Percentiles rank a stretch among this genome's conserved stretches.
Conservation (phyloP, 2,329 filamentous ascomycete genomes). For the Verticillium dahliae region DNA sequence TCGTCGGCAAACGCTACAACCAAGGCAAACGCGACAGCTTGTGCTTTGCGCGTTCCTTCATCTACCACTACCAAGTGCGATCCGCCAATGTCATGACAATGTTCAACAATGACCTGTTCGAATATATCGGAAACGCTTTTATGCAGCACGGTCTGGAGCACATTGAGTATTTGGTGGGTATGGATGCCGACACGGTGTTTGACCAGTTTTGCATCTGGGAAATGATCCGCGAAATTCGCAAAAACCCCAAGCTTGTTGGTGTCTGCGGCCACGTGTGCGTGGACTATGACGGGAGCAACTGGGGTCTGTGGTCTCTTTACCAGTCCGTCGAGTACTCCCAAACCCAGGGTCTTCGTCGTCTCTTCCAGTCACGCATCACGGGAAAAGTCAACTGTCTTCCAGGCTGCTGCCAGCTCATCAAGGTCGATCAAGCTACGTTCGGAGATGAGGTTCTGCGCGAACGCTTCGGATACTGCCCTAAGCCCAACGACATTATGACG, state of each 20-base stretch:
- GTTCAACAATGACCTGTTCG: conserved; percentile 37
- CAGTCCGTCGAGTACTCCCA: conserved; percentile 42
- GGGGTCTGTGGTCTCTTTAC: conserved; percentile 38
- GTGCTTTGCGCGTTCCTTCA: conserved; percentile 40
- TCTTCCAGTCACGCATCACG: conserved; percentile 41
- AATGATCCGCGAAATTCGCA: conserved; percentile 34
- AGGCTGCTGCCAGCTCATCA: conserved; percentile 43
- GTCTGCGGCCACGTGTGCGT: conserved; percentile 42
- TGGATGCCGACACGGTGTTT: conserved; percentile 43
- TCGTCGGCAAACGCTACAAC: conserved; percentile 42
- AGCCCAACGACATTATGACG: conserved; percentile 40
- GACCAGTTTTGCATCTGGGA: conserved; percentile 36
- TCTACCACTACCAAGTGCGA: conserved; percentile 40
- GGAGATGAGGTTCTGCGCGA: conserved; percentile 37
- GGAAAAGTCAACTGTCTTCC: conserved; percentile 43
- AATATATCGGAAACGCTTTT: conserved; percentile 30
- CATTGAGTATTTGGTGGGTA: conserved; percentile 35
- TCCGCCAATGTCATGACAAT: conserved; percentile 33
- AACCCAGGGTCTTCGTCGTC: conserved; percentile 37
- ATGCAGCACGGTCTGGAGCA: conserved; percentile 28
- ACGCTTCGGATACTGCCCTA: conserved; percentile 40
- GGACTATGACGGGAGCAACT: conserved; percentile 33
- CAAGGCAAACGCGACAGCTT: conserved; percentile 43
- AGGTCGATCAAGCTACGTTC: conserved; percentile 41
- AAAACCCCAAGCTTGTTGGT: conserved; percentile 34